A percentile compares a stretch with the other conserved stretches of the same genome.
phyloP scores from a whole-genome alignment of 2,329 filamentous ascomycete species.

The Xylaria sp. region DNA sequence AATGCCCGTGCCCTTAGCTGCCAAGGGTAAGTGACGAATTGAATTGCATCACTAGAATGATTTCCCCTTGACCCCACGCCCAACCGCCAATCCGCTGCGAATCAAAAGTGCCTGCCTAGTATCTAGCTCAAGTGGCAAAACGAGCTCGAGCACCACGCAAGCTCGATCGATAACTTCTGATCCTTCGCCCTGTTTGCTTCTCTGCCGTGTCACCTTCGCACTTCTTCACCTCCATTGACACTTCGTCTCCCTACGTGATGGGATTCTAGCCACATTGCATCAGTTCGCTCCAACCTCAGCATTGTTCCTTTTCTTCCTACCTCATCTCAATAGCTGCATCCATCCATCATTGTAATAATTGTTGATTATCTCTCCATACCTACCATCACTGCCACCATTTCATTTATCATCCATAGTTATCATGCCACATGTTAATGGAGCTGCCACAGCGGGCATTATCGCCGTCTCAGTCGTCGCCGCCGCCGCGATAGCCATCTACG shows the following conservation, averaged over 20 bases:
- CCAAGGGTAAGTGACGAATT: slow-evolving; percentile 51
- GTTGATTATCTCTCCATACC: background rate
- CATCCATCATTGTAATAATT: background rate
- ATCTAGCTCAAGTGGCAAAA: slow-evolving; percentile 42
- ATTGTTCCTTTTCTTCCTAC: background rate
- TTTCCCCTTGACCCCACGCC: slow-evolving; percentile 42
- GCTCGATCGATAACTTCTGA: slow-evolving; percentile 22
- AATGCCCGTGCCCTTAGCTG: slow-evolving; percentile 52
- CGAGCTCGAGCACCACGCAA: slow-evolving; percentile 40
- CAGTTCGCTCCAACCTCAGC: background rate
- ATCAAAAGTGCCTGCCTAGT: slow-evolving; percentile 44
- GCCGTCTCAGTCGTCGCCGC: slow-evolving; percentile 67
- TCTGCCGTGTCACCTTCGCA: slow-evolving; percentile 16
- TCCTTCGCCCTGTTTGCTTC: slow-evolving; percentile 9
- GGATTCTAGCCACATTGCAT: background rate
- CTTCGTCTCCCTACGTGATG: slow-evolving; percentile 2
- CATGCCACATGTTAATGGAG: slow-evolving; percentile 68
- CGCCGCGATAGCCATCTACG: slow-evolving; percentile 69
- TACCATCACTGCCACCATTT: background rate
- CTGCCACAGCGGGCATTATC: slow-evolving; percentile 66
- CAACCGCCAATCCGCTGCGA: slow-evolving; percentile 30
- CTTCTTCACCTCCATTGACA: background rate
- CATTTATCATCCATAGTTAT: slow-evolving; percentile 28
- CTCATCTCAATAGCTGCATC: slow-evolving; percentile 2
- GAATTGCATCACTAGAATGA: slow-evolving; percentile 1